phyloP scores from a whole-genome alignment of 78 protist species.

The Dictyostelium purpureum region DNA sequence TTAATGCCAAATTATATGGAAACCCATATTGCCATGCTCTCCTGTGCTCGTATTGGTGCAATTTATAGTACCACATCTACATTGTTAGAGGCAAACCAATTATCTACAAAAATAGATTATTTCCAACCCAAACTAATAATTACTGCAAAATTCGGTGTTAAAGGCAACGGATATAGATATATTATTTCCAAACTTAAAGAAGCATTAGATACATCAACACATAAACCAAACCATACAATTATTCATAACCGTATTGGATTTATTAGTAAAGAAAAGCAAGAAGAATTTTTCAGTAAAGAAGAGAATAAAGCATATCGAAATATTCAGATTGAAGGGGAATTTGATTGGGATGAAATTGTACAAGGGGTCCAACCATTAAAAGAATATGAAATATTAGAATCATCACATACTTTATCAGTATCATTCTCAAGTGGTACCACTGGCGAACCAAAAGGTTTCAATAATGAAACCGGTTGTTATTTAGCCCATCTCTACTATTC shows the following conservation, averaged over 20 bases:
- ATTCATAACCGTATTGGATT: not conserved
- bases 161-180: not conserved
- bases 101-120: not conserved
- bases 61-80: constrained; percentile 13
- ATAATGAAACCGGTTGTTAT: constrained; percentile 58
- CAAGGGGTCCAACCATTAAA: not conserved
- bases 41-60: constrained; percentile 95
- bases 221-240: not conserved
- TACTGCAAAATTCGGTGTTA: not conserved
- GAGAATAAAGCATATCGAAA: too few relatives aligned
- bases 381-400: not conserved
- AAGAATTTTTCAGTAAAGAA: not conserved
- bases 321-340: not conserved
- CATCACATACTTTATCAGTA: not conserved
- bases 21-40: constrained; percentile 87
- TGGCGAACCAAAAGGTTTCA: constrained; percentile 41
- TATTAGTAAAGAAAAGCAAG: not conserved
- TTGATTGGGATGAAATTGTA: not conserved
- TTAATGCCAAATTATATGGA: constrained; percentile 89
- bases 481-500: constrained; percentile 27
- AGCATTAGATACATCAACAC: not conserved
- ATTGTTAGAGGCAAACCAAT: not conserved
- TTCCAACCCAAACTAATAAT: not conserved
- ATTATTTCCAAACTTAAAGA: not conserved
- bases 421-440: not conserved